Evolutionary conservation across 2,329 filamentous ascomycete genomes (phyloP).

Genomic region (Neofusicoccum laricinum): DNA sequence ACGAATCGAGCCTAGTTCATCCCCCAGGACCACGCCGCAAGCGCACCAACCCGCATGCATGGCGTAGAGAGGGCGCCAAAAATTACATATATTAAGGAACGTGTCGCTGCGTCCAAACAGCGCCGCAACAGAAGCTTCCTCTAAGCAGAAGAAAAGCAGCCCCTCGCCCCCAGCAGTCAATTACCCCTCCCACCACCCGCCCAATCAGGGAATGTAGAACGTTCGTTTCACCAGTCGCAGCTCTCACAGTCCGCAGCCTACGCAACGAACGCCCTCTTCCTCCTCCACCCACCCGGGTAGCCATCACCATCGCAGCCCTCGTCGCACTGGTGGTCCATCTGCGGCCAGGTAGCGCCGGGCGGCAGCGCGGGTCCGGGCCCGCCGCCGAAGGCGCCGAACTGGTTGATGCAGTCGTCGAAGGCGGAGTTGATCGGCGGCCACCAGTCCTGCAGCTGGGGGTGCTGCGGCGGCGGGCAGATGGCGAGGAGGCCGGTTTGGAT

Average conservation of each 20-base stretch:
- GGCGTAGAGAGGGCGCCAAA: no score
- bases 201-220: not conserved
- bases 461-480: not conserved
- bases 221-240: no score
- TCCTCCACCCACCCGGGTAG: not conserved
- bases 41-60: no score
- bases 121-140: not conserved
- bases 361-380: not conserved
- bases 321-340: not conserved
- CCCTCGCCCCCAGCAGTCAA: not conserved
- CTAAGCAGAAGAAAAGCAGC: not conserved
- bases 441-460: not conserved
- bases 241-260: not conserved
- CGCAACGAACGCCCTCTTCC: not conserved
- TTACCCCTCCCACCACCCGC: not conserved
- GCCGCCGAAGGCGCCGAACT: not conserved
- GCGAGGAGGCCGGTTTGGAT: not conserved
- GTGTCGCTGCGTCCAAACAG: not conserved
- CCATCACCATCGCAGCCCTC: not conserved
- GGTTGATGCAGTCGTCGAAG: not conserved
- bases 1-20: no score
- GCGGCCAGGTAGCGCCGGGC: not conserved
- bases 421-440: not conserved
- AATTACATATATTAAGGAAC: not conserved
- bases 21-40: no score